phyloP scores from a whole-genome alignment of 176 grass and related monocot species.

The Carex kokanica region DNA sequence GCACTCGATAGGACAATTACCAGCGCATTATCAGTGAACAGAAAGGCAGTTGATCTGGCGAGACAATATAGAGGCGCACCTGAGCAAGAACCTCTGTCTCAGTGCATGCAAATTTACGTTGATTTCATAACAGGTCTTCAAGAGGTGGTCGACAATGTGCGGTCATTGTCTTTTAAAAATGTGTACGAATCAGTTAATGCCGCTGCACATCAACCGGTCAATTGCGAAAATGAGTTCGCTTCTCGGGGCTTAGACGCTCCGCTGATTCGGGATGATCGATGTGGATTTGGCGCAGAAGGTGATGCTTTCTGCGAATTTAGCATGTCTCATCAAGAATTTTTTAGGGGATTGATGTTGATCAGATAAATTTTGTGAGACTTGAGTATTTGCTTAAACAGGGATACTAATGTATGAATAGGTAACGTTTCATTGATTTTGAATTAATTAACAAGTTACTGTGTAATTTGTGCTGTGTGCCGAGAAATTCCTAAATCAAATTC shows the following conservation, averaged over 20 bases:
- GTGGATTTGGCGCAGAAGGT: neutral
- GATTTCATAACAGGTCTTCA: neutral
- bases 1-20: neutral
- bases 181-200: neutral
- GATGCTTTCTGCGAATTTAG: neutral
- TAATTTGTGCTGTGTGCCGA: too few species aligned
- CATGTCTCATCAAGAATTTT: neutral
- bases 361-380: neutral
- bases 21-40: neutral
- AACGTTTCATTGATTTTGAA: neutral
- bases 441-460: neutral
- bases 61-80: neutral
- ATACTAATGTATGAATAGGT: neutral
- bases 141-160: neutral
- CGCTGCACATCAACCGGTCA: neutral
- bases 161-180: neutral
- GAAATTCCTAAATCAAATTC: too few species aligned
- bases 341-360: neutral
- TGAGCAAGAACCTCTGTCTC: neutral
- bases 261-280: neutral
- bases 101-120: neutral
- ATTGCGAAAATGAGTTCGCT: neutral
- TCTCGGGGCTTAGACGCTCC: neutral
- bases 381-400: neutral
- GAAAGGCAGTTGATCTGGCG: neutral